phyloP scores from a whole-genome alignment of 1,139 yeast species.

The Citeromyces hawaiiensis region DNA sequence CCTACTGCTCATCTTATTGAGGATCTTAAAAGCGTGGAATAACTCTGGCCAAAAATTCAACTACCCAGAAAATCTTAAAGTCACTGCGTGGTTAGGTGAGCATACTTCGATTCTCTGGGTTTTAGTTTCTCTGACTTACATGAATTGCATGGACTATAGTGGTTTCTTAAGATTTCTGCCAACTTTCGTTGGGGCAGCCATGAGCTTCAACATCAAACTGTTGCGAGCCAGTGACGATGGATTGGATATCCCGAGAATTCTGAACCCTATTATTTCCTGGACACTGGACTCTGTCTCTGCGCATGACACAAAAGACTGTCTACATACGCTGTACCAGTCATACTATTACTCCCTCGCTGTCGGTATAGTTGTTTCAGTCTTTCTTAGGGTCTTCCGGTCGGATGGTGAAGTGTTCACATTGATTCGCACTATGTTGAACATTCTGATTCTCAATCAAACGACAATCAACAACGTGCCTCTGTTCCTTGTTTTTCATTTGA shows the following conservation, averaged over 20 bases:
- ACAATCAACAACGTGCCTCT: conserved; percentile 59
- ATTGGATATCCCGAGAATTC: background rate
- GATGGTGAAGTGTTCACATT: conserved; percentile 21
- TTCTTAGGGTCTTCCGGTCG: background rate
- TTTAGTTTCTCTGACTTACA: background rate
- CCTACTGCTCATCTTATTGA: conserved; percentile 25
- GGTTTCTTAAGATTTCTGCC: background rate
- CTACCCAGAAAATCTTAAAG: conserved; percentile 19
- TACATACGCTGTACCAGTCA: conserved; percentile 9
- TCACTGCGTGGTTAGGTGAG: conserved; percentile 9
- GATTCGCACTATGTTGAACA: conserved; percentile 28
- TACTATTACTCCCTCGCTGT: conserved; percentile 12
- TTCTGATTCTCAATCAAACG: conserved; percentile 59
- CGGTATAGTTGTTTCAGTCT: conserved; percentile 6
- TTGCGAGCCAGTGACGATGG: background rate
- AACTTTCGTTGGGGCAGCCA: background rate
- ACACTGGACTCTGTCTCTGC: conserved; percentile 5
- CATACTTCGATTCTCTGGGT: background rate
- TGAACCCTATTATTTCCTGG: conserved; percentile 2
- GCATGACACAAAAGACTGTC: conserved; percentile 10
- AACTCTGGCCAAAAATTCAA: conserved; percentile 81
- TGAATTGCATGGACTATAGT: background rate
- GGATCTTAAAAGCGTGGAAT: conserved; percentile 76
- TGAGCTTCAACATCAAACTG: background rate
- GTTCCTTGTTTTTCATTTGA: conserved; percentile 34